Conservation (phyloP, 1,139 yeast species). For the Nakaseomyces uthaithaninus region DNA sequence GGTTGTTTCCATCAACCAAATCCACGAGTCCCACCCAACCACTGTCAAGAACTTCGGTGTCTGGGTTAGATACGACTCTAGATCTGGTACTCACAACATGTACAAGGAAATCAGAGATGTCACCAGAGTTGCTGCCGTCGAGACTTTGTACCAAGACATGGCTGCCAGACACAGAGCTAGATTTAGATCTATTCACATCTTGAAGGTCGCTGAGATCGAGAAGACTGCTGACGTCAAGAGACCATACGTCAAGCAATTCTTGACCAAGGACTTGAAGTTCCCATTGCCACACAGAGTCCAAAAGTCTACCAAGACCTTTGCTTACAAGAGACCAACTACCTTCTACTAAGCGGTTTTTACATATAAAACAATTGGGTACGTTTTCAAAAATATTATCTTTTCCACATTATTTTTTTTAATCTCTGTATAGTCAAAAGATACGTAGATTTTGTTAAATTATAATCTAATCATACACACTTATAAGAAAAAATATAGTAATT, state of each 20-base stretch:
- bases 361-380: conserved; percentile 1
- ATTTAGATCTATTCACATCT: conserved; percentile 97
- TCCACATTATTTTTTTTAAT: conserved; percentile 7
- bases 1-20: conserved; percentile 85
- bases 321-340: conserved; percentile 93
- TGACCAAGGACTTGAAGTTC: conserved; percentile 94
- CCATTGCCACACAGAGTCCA: conserved; percentile 99
- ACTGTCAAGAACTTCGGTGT: conserved; percentile 99
- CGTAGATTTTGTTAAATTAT: conserved; percentile 7
- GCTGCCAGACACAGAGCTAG: conserved; percentile 99
- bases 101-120: conserved; percentile 99
- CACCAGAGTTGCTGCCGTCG: conserved; percentile 98
- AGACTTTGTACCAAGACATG: conserved; percentile 97
- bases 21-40: conserved; percentile 94
- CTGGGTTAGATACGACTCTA: conserved; percentile 99
- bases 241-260: conserved; percentile 97
- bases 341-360: conserved; percentile 59
- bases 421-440: conserved; percentile 7
- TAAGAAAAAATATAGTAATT: too few relatives aligned
- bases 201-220: conserved; percentile 97
- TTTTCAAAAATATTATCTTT: background rate
- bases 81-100: conserved; percentile 99
- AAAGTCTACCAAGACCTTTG: conserved; percentile 81
- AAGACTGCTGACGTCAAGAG: conserved; percentile 98
- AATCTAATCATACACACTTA: conserved; percentile 7